Evolutionary conservation across 2,329 filamentous ascomycete species (phyloP), one percentile per base, ranked within the genome.

Genomic region (Arthrobotrys entomopaga): DNA sequence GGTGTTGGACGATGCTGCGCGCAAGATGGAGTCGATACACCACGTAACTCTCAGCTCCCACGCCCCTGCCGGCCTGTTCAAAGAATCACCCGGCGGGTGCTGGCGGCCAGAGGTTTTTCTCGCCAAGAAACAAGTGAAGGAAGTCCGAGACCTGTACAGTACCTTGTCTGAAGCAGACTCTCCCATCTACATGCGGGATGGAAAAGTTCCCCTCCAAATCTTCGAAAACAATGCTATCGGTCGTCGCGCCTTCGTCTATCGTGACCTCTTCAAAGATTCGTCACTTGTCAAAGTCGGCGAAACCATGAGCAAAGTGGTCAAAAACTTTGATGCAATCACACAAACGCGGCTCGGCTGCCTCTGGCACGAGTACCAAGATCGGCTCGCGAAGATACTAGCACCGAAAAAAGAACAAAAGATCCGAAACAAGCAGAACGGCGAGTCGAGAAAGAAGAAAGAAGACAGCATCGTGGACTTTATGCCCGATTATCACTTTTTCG

Each of bases 281-380:
- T 48, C 63, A 0, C 57, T 74, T 10, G 13, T n/a, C 13, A 67
- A 74, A 64, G 52, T 74, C 38, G 70, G 70, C n/a, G 61, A 64
- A 11, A 49, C 60, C 3, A 43, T 74, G 57, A 67, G 63, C 58
- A 66, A 66, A 38, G 63, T 74, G 10, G 50, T 74, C 13, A 67
- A 67, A 42, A 74, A 74, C 57, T 46, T 74, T 19, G 70, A 67
- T 40, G 49, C 48, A 16, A 67, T 64, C 29, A 58, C 70, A 13
- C 56, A 74, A 29, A 74, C 65, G 24, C 56, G 70, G 11, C 52
- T 74, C 10, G 70, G 70, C 26, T 40, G 43, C 11, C 63, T 74
- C 15, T 74, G 70, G 70, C 70, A 74, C 34, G 63, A 74, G 13
- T 74, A 74, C 22, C 70, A 74, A 16, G 70, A 74, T 22, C 57